Evolutionary conservation across 2,329 filamentous ascomycete genomes (phyloP).

Genomic region (Beauveria pseudobassiana): DNA sequence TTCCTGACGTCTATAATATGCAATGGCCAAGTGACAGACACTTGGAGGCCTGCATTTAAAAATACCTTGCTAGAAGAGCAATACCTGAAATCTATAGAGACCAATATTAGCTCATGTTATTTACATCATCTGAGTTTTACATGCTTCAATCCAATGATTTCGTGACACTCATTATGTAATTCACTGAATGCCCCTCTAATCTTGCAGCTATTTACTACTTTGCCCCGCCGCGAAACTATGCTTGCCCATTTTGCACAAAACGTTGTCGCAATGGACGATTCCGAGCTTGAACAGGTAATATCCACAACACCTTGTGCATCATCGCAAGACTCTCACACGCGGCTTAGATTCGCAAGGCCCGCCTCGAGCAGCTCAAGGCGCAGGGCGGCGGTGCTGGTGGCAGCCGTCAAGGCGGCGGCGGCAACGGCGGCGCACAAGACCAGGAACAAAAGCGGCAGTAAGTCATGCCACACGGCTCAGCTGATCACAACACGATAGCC

Average conservation of each 20-base stretch:
- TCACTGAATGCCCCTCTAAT: conserved; percentile 5
- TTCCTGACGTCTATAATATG: too few species aligned
- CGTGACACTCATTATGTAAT: neutral
- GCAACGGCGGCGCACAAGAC: conserved; percentile 33
- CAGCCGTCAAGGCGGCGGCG: conserved; percentile 24
- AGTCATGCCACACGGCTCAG: conserved; percentile 2
- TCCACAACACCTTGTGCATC: neutral
- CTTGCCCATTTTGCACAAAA: conserved; percentile 8
- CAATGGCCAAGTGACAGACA: too few species aligned
- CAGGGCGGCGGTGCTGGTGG: conserved; percentile 46
- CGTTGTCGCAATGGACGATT: conserved; percentile 32
- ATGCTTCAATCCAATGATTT: neutral
- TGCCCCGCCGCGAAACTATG: conserved; percentile 11
- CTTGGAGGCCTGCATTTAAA: too few species aligned
- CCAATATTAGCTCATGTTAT: too few species aligned
- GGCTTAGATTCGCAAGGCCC: conserved; percentile 75
- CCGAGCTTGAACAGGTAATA: conserved; percentile 34
- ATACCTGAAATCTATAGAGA: too few species aligned
- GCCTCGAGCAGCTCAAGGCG: conserved; percentile 86
- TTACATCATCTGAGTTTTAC: too few species aligned
- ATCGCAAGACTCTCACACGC: neutral
- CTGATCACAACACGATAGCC: too few species aligned
- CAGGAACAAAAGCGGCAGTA: conserved; percentile 54
- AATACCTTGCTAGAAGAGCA: too few species aligned
- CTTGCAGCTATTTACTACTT: neutral